Percentiles rank a stretch among this genome's conserved stretches.
Conservation (phyloP, 2,329 filamentous ascomycete species). For the Colletotrichum tofieldiae region DNA sequence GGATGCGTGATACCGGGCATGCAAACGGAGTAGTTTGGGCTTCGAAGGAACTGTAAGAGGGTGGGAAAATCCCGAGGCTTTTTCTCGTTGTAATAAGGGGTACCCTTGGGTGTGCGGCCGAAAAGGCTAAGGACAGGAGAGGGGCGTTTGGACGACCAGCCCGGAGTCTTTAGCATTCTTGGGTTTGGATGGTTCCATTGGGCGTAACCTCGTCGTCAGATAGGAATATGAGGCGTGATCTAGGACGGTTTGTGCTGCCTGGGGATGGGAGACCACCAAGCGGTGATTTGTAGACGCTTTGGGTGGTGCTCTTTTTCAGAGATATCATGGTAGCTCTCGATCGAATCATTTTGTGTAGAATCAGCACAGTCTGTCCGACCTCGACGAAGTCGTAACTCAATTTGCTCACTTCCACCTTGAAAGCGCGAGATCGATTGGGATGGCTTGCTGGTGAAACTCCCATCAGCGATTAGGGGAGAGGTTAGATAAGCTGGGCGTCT, state of each 20-base stretch:
- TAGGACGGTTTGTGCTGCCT: not conserved
- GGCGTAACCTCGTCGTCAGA: not conserved
- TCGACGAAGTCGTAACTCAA: not conserved
- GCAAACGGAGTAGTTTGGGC: slow-evolving; percentile 33
- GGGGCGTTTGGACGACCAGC: slow-evolving; percentile 1
- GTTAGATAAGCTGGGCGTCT: not conserved
- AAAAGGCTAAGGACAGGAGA: not conserved
- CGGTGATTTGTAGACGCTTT: not conserved
- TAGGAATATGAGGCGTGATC: slow-evolving; percentile 15
- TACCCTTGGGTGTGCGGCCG: slow-evolving; percentile 8
- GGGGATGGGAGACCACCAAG: not conserved
- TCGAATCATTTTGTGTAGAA: not conserved
- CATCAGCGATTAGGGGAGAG: not conserved
- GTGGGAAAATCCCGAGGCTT: slow-evolving; percentile 25
- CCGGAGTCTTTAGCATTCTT: slow-evolving; percentile 6
- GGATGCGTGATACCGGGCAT: slow-evolving; percentile 34
- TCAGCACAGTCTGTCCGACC: not conserved
- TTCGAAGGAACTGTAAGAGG: slow-evolving; percentile 30
- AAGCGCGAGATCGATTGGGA: no score
- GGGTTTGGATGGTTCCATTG: slow-evolving; percentile 22
- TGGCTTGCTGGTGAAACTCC: no score
- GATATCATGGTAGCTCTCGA: not conserved
- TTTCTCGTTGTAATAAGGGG: slow-evolving; percentile 25
- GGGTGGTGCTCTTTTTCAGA: not conserved
- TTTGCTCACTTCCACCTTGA: no score